These are phyloP conservation scores for Camelina neglecta DNA, from an alignment of 345 rosid species.

Conservation along the genomic window DNA sequence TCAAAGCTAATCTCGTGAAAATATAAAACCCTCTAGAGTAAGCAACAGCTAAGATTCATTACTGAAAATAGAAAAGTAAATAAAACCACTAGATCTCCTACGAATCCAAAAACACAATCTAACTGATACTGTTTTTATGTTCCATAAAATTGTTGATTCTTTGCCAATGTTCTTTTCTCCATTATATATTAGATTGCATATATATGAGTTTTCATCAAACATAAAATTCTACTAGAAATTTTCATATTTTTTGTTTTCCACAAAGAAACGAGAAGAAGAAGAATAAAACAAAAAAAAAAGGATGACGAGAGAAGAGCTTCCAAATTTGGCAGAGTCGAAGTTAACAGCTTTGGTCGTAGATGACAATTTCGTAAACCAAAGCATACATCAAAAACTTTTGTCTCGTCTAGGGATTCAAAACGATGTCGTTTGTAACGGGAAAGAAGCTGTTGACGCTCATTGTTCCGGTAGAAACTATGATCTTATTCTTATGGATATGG, in stretches of 20 bases:
- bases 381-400: conserved; percentile 58
- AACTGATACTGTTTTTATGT: conserved; percentile 23
- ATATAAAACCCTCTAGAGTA: conserved; percentile 12
- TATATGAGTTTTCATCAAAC: conserved; percentile 14
- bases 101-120: conserved; percentile 40
- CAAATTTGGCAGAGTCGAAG: conserved; percentile 33
- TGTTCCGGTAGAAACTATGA: conserved; percentile 64
- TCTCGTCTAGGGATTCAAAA: conserved; percentile 58
- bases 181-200: conserved; percentile 1
- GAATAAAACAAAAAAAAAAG: not conserved
- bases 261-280: not conserved
- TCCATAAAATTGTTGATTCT: conserved; percentile 24
- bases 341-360: conserved; percentile 72
- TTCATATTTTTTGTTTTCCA: not conserved
- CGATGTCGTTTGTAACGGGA: conserved; percentile 60
- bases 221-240: not conserved
- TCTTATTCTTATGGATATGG: conserved; percentile 86
- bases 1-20: conserved; percentile 16
- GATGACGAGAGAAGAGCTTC: conserved; percentile 24
- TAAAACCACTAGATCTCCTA: conserved; percentile 23
- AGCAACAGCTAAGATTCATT: conserved; percentile 30
- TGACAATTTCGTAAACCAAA: conserved; percentile 55
- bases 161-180: conserved; percentile 21
- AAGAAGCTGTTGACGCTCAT: conserved; percentile 74
- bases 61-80: conserved; percentile 25